A percentile compares a stretch with the other conserved stretches of the same genome.
Conservation (phyloP, 352 stramenopile genomes). For the Saprolegnia parasitica region DNA sequence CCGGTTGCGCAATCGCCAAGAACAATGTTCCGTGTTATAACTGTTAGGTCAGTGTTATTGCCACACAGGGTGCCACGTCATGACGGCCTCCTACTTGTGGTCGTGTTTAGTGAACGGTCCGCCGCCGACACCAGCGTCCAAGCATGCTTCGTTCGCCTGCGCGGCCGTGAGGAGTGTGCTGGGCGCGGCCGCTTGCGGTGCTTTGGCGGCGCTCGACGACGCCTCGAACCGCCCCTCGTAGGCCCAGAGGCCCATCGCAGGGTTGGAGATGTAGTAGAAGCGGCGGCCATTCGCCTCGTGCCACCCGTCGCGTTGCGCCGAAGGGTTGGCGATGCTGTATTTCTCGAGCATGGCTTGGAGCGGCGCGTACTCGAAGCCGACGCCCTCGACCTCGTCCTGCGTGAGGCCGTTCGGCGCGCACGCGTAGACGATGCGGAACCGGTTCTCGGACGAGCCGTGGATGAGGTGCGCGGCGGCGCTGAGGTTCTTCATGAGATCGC, state of each 20-base stretch:
- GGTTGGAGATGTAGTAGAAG: conserved; percentile 97
- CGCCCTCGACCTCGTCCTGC: conserved; percentile 88
- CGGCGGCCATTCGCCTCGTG: conserved; percentile 80
- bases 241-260: conserved; percentile 94
- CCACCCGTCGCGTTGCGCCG: conserved; percentile 88
- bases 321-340: conserved; percentile 62
- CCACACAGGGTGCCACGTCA: too few species aligned
- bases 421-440: conserved; percentile 95
- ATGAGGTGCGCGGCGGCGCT: conserved; percentile 95
- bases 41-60: too few species aligned
- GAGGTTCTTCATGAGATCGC: conserved; percentile 94
- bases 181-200: conserved; percentile 9
- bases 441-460: conserved; percentile 94
- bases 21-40: too few species aligned
- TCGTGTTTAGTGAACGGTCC: conserved; percentile 50
- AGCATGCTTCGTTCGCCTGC: conserved; percentile 48
- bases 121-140: conserved; percentile 67
- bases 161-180: conserved; percentile 37
- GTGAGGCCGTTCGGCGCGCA: conserved; percentile 85
- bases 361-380: conserved; percentile 90
- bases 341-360: conserved; percentile 76
- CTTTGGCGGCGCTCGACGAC: conserved; percentile 32
- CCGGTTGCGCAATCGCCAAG: too few species aligned
- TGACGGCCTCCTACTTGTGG: not conserved
- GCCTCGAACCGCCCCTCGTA: conserved; percentile 75